Evolutionary conservation across 208 protist species (phyloP).

Genomic region (Herpetomonas tarakana): DNA sequence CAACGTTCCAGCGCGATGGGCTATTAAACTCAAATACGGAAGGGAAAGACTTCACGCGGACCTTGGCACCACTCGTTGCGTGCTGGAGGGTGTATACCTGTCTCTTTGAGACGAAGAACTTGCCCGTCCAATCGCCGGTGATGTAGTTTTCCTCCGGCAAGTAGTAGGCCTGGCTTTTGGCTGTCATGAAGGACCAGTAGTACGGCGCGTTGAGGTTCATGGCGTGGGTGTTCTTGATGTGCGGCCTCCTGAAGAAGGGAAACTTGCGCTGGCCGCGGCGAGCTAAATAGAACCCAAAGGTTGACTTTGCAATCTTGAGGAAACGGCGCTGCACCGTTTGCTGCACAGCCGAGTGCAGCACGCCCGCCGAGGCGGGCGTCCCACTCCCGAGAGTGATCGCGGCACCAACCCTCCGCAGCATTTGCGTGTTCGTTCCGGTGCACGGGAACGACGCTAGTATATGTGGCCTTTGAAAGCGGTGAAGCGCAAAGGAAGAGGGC

Average conservation of each 20-base stretch:
- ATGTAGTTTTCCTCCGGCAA: conserved; percentile 91
- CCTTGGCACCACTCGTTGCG: conserved; percentile 75
- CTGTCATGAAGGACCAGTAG: conserved; percentile 87
- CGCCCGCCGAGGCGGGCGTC: conserved; percentile 1
- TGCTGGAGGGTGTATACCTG: conserved; percentile 92
- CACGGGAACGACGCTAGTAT: too few relatives aligned
- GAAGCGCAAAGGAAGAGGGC: too few relatives aligned
- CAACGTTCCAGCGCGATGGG: conserved; percentile 88
- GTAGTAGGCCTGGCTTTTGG: conserved; percentile 75
- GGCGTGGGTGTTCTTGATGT: conserved; percentile 82
- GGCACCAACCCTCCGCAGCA: conserved; percentile 35
- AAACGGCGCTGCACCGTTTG: conserved; percentile 55
- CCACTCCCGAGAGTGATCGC: conserved; percentile 9
- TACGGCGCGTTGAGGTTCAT: conserved; percentile 88
- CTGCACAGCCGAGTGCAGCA: conserved; percentile 5
- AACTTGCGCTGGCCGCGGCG: conserved; percentile 80
- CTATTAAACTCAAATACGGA: conserved; percentile 84
- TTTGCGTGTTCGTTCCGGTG: conserved; percentile 11
- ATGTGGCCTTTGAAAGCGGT: too few relatives aligned
- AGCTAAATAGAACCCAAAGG: conserved; percentile 87
- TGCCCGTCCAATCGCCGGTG: conserved; percentile 90
- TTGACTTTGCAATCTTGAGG: conserved; percentile 86
- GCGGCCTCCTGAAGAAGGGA: conserved; percentile 73
- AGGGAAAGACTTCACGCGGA: conserved; percentile 86
- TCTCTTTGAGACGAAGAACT: conserved; percentile 86